Evolutionary conservation across 1,284 basidiomycete species (phyloP).

Genomic region (Ceratobasidium sp.): DNA sequence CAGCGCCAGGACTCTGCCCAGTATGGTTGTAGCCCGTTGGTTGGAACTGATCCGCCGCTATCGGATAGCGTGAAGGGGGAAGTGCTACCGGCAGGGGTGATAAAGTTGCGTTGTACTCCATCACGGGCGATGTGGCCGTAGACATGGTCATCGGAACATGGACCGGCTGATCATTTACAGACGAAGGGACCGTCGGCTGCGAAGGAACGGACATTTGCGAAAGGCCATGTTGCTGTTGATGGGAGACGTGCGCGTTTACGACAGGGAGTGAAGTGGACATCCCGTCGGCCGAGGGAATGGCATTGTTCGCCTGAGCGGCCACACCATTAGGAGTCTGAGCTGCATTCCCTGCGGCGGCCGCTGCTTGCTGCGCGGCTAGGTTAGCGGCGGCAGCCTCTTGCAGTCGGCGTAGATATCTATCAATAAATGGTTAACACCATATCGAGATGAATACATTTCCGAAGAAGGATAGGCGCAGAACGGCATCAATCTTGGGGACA

Average conservation of each 20-base stretch:
- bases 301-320: slow-evolving; percentile 2
- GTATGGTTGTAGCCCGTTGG: slow-evolving; percentile 35
- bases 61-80: slow-evolving; percentile 77
- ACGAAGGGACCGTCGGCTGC: slow-evolving; percentile 42
- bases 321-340: slow-evolving; percentile 28
- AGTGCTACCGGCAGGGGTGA: slow-evolving; percentile 53
- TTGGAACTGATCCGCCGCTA: slow-evolving; percentile 72
- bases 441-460: slow-evolving; percentile 15
- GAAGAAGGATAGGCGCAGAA: slow-evolving; percentile 21
- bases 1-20: slow-evolving; percentile 40
- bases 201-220: slow-evolving; percentile 43
- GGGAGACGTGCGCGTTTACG: slow-evolving; percentile 9
- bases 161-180: slow-evolving; percentile 34
- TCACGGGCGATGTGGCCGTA: slow-evolving; percentile 30
- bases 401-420: slow-evolving; percentile 79
- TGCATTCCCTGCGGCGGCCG: slow-evolving; percentile 54
- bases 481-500: slow-evolving; percentile 17
- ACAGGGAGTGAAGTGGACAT: slow-evolving; percentile 20
- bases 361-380: slow-evolving; percentile 60
- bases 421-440: slow-evolving; percentile 22
- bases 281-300: slow-evolving; percentile 21
- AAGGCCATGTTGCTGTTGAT: slow-evolving; percentile 30
- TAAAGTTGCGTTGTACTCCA: slow-evolving; percentile 40
- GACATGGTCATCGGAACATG: slow-evolving; percentile 38
- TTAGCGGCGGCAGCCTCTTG: slow-evolving; percentile 81